Evolutionary conservation across 202 grass and related monocot genomes (phyloP).

Genomic region (Eragrostis tef): DNA sequence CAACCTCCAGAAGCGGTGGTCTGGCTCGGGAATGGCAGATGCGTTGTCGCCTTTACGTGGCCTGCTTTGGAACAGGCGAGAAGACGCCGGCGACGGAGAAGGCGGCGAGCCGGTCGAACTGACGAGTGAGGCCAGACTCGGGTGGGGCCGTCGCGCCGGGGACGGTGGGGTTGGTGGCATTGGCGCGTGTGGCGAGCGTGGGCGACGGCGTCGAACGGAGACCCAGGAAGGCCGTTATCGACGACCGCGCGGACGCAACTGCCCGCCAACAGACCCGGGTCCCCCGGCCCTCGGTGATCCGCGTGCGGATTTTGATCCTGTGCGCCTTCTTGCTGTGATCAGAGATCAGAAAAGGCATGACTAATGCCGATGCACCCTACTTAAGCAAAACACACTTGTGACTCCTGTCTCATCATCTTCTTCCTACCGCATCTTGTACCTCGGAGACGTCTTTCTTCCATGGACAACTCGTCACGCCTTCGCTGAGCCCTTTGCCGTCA

Average conservation of each 20-base stretch:
- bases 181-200: background rate
- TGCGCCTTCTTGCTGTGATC: background rate
- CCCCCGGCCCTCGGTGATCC: slow-evolving; percentile 6
- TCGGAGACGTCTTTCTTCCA: no score
- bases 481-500: no score
- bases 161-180: background rate
- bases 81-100: background rate
- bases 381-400: no score
- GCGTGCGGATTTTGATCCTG: background rate
- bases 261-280: background rate
- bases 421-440: no score
- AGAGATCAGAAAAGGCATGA: no score
- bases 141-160: background rate
- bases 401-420: no score
- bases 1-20: slow-evolving; percentile 32
- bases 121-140: background rate
- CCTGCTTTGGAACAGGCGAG: slow-evolving; percentile 13
- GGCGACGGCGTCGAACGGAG: background rate
- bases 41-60: slow-evolving; percentile 11
- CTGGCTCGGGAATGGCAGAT: slow-evolving; percentile 21
- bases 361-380: no score
- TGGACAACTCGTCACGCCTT: no score
- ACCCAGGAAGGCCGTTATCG: background rate
- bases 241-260: background rate
- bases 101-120: background rate